phyloP scores from a whole-genome alignment of 2,329 filamentous ascomycete genomes.

The Plenodomus lindquistii region DNA sequence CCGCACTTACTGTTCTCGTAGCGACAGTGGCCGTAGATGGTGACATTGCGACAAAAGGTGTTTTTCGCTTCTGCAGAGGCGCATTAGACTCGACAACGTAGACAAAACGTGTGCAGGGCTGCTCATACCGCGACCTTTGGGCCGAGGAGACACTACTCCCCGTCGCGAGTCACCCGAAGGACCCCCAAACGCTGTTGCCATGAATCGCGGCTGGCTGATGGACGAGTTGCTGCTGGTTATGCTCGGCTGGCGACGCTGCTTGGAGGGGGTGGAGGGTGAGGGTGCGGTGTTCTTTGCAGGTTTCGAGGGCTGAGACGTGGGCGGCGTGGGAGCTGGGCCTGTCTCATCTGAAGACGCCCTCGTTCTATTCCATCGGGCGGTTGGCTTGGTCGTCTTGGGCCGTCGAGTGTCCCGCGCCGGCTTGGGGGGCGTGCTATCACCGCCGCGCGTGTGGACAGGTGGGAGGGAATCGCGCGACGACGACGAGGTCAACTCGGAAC shows the following conservation, averaged over 20 bases:
- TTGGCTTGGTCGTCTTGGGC: slow-evolving; percentile 29
- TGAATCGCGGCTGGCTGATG: slow-evolving; percentile 32
- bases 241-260: slow-evolving; percentile 19
- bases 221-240: slow-evolving; percentile 19
- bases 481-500: slow-evolving; percentile 36
- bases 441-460: slow-evolving; percentile 24
- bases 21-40: slow-evolving; percentile 90
- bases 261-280: slow-evolving; percentile 22
- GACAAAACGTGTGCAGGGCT: slow-evolving; percentile 3
- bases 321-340: slow-evolving; percentile 27
- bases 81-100: slow-evolving; percentile 22
- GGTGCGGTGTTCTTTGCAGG: slow-evolving; percentile 15
- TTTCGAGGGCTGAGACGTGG: slow-evolving; percentile 24
- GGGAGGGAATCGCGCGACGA: slow-evolving; percentile 37
- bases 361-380: slow-evolving; percentile 36
- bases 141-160: slow-evolving; percentile 48
- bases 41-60: slow-evolving; percentile 87
- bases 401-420: slow-evolving; percentile 30
- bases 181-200: slow-evolving; percentile 43
- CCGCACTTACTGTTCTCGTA: slow-evolving; percentile 73
- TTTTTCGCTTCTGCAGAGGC: slow-evolving; percentile 68
- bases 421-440: slow-evolving; percentile 31
- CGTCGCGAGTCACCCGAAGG: slow-evolving; percentile 47
- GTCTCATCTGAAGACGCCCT: slow-evolving; percentile 33
- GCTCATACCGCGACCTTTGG: slow-evolving; percentile 48